Percentiles rank a stretch among this genome's conserved stretches.
These are phyloP conservation scores for Solanum ossicruentum DNA, from an alignment of 257 asterid genomes.

Conservation along the genomic window DNA sequence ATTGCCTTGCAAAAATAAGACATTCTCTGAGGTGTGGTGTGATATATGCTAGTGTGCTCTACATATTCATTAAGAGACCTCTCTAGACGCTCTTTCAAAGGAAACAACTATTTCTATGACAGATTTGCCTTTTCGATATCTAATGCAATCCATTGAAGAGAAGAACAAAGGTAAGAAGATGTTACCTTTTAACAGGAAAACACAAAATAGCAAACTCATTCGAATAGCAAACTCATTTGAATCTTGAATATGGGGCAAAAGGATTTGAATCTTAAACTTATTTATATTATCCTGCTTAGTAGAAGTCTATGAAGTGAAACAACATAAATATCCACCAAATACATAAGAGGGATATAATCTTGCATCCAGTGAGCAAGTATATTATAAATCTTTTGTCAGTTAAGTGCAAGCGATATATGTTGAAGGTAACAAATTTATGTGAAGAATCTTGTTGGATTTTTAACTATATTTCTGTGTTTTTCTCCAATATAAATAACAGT, in stretches of 20 bases:
- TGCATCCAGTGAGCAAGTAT: slow-evolving; percentile 33
- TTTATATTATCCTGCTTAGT: slow-evolving; percentile 18
- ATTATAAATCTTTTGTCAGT: neutral
- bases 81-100: slow-evolving; percentile 19
- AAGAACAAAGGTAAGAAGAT: neutral
- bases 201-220: neutral
- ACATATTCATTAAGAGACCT: no score
- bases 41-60: no score
- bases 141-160: neutral
- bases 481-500: neutral
- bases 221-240: neutral
- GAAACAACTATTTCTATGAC: slow-evolving; percentile 86
- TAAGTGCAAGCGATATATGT: neutral
- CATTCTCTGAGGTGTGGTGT: no score
- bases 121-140: slow-evolving; percentile 72
- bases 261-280: neutral
- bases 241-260: no score
- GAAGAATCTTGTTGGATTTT: neutral
- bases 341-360: slow-evolving; percentile 94
- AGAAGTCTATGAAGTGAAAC: slow-evolving; percentile 62
- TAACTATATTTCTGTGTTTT: neutral
- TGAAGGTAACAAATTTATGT: neutral
- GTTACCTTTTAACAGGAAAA: neutral
- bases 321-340: slow-evolving; percentile 86
- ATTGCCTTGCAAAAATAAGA: no score